These are phyloP conservation scores for Fraxinus americana DNA, from an alignment of 257 asterid species.

Conservation along the genomic window DNA sequence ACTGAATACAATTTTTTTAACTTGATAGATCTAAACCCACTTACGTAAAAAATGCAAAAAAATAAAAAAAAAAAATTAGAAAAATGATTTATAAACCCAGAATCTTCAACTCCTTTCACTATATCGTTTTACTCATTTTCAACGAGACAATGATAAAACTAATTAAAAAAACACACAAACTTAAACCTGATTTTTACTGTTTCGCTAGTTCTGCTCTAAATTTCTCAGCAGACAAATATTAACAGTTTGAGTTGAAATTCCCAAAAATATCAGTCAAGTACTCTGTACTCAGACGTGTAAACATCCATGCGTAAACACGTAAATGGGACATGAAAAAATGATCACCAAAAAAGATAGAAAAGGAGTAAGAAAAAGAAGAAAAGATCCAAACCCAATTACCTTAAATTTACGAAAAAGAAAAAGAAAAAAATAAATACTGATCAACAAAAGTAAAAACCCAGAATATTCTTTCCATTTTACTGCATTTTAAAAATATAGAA, in stretches of 20 bases:
- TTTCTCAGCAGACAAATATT: neutral
- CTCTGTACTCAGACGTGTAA: neutral
- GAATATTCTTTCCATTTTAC: neutral
- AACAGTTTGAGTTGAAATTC: neutral
- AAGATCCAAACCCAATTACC: neutral
- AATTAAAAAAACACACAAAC: neutral
- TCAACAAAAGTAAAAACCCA: neutral
- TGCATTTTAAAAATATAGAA: neutral
- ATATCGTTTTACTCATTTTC: neutral
- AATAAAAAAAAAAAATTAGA: neutral
- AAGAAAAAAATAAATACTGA: no score
- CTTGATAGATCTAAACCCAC: neutral
- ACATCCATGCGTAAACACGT: neutral
- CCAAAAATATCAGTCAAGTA: neutral
- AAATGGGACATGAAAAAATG: neutral
- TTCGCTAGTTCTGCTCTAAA: neutral
- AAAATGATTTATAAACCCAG: neutral
- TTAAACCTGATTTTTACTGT: neutral
- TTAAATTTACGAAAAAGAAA: neutral
- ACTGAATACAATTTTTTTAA: neutral
- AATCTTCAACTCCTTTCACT: neutral
- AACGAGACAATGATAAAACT: neutral
- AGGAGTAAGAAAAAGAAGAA: neutral
- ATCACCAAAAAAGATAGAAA: neutral
- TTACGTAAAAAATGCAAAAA: neutral